A percentile compares a stretch with the other conserved stretches of the same genome.
Evolutionary conservation across 1,284 basidiomycete genomes (phyloP).

Genomic region (Ceratobasidium papillatum): DNA sequence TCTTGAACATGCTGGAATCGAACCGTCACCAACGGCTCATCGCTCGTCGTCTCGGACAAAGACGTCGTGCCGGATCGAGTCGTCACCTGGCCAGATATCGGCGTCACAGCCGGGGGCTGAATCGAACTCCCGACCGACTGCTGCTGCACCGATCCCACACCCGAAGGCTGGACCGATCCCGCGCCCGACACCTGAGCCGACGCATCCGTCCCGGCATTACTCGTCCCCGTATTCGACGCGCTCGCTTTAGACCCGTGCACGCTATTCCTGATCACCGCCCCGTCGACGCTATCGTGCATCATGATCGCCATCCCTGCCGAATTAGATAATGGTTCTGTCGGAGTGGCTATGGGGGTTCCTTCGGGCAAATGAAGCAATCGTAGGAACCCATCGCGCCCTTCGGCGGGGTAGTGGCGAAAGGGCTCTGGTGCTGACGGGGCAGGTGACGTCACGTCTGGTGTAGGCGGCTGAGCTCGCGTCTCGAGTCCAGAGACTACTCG

Average conservation of each 20-base stretch:
- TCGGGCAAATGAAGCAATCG: background rate
- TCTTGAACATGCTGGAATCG: constrained; percentile 75
- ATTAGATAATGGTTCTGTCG: background rate
- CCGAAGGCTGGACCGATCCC: constrained; percentile 4
- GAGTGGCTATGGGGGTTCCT: background rate
- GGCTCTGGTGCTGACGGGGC: background rate
- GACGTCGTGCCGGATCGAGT: background rate
- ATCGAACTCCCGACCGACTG: background rate
- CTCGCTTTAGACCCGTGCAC: constrained; percentile 16
- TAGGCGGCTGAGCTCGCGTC: background rate
- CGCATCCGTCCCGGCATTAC: constrained; percentile 6
- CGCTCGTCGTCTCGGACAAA: constrained; percentile 11
- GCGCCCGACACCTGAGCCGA: background rate
- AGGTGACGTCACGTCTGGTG: background rate
- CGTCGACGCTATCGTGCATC: constrained; percentile 37
- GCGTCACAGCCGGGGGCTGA: background rate
- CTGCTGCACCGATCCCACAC: constrained; percentile 11
- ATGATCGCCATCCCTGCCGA: background rate
- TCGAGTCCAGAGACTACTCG: constrained; percentile 6
- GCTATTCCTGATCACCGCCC: constrained; percentile 11
- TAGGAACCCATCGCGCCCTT: constrained; percentile 12
- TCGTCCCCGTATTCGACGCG: constrained; percentile 8
- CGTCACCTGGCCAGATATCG: background rate
- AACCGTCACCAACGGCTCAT: constrained; percentile 60
- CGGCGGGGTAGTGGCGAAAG: constrained; percentile 17